A percentile compares a stretch with the other conserved stretches of the same genome.
phyloP scores from a whole-genome alignment of 768 basidiomycete genomes.

The Rubroboletus pulcherrimus region DNA sequence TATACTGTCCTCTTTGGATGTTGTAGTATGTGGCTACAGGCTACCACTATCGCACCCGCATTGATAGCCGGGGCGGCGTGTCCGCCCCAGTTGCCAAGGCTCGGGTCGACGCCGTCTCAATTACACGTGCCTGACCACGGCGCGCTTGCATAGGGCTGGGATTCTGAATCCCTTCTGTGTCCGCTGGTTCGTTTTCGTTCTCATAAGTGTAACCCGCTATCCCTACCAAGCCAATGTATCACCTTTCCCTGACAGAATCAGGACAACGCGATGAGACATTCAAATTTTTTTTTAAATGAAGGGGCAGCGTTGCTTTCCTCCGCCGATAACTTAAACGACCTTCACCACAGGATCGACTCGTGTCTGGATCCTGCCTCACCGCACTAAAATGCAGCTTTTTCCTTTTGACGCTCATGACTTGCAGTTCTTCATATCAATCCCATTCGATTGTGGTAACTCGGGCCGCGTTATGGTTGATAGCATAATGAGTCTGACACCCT shows the following conservation, averaged over 20 bases:
- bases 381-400: not conserved
- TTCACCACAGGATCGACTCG: not conserved
- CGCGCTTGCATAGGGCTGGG: not conserved
- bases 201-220: not conserved
- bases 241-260: conserved; percentile 3
- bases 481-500: not conserved
- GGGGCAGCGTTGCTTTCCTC: not conserved
- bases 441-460: conserved; percentile 1
- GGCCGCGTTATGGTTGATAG: not conserved
- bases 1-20: not conserved
- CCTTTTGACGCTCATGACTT: conserved; percentile 2
- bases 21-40: not conserved
- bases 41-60: not conserved
- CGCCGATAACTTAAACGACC: conserved; percentile 9
- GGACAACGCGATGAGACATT: not conserved
- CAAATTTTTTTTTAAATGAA: conserved; percentile 9
- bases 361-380: conserved; percentile 1
- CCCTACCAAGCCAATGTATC: not conserved
- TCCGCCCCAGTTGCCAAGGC: not conserved
- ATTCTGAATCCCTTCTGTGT: not conserved
- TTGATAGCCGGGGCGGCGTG: not conserved
- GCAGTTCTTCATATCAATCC: not conserved
- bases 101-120: conserved; percentile 5
- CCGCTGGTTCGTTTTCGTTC: conserved; percentile 11
- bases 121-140: conserved; percentile 12